Percentiles rank a stretch among this genome's conserved stretches.
phyloP scores from a whole-genome alignment of 2,329 filamentous ascomycete species.

The Talaromyces amestolkiae region DNA sequence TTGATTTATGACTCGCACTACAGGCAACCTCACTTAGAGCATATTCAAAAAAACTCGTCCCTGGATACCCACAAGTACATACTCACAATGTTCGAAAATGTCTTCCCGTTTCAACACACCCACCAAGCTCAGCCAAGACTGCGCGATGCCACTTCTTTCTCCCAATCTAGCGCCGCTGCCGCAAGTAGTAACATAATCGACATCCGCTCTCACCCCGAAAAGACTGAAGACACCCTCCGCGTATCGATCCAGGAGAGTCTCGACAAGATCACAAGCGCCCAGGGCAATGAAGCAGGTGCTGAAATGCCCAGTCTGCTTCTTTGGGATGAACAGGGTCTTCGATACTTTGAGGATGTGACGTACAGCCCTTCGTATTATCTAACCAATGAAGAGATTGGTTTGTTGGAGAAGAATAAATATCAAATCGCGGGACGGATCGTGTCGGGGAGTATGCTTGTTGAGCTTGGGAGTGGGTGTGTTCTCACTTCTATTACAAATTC shows the following conservation, averaged over 20 bases:
- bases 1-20: background rate
- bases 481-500: background rate
- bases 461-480: conserved; percentile 13
- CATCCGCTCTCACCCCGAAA: background rate
- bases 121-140: background rate
- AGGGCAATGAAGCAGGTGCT: background rate
- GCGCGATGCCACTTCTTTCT: background rate
- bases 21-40: background rate
- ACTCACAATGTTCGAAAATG: background rate
- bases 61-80: background rate
- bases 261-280: background rate
- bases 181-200: background rate
- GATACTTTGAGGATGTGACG: conserved; percentile 12
- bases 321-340: conserved; percentile 10
- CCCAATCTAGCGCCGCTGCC: background rate
- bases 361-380: conserved; percentile 10
- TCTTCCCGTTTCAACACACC: background rate
- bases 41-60: background rate
- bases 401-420: conserved; percentile 4
- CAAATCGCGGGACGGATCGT: background rate
- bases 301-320: background rate
- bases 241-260: background rate
- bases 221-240: background rate
- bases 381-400: background rate
- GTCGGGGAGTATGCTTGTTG: conserved; percentile 3